These are phyloP conservation scores for Lodderomyces pseudojiufengensis DNA, from an alignment of 1,139 yeast species.

Conservation along the genomic window DNA sequence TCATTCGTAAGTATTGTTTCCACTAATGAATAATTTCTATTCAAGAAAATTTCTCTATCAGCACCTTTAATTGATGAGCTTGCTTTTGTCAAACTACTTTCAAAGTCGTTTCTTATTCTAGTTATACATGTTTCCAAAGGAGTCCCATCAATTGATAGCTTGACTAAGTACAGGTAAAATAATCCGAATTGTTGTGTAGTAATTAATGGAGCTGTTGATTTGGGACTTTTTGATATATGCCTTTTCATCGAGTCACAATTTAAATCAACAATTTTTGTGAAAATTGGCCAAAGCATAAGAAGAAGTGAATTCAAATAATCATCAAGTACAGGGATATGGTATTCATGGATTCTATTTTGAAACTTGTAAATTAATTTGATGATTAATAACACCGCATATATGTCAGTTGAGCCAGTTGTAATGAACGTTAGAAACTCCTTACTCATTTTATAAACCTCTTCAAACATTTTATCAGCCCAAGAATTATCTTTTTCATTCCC, in stretches of 20 bases:
- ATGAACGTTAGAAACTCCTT: constrained; percentile 28
- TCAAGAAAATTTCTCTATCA: constrained; percentile 68
- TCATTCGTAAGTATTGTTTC: constrained; percentile 47
- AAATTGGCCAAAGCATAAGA: constrained; percentile 78
- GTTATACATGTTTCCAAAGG: constrained; percentile 69
- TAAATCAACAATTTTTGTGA: constrained; percentile 70
- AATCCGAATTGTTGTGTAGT: constrained; percentile 80
- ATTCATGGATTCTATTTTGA: constrained; percentile 59
- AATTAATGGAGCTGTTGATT: constrained; percentile 50
- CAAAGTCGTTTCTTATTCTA: constrained; percentile 75
- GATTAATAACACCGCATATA: constrained; percentile 73
- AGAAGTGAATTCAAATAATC: constrained; percentile 68
- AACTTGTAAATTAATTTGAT: constrained; percentile 67
- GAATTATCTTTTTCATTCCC: constrained; percentile 43
- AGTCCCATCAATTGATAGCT: constrained; percentile 55
- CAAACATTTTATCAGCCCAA: constrained; percentile 52
- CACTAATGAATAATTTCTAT: constrained; percentile 66
- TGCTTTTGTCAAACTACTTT: constrained; percentile 68
- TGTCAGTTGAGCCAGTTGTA: constrained; percentile 52
- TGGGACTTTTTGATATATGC: constrained; percentile 18
- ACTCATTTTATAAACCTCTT: constrained; percentile 46
- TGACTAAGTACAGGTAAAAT: constrained; percentile 67
- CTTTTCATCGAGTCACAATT: constrained; percentile 68
- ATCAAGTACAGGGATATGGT: constrained; percentile 70
- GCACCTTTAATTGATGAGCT: constrained; percentile 38